Evolutionary conservation across 768 basidiomycete species (phyloP).

Genomic region (Tricholoma sp.): DNA sequence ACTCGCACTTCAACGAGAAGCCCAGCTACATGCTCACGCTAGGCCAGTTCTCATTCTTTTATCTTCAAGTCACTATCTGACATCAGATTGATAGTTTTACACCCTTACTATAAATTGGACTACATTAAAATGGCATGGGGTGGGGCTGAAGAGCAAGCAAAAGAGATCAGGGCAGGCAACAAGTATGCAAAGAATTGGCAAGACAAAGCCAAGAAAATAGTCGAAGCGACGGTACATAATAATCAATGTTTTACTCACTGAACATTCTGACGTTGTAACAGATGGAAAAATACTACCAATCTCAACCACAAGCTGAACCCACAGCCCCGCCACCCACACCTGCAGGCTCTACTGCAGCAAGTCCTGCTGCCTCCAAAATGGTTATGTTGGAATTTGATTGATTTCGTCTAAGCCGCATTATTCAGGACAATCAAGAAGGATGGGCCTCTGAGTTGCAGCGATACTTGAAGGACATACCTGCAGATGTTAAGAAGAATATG

Average conservation of each 20-base stretch:
- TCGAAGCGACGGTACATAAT: conserved; percentile 8
- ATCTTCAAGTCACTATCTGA: conserved; percentile 1
- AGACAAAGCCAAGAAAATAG: conserved; percentile 12
- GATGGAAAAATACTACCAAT: conserved; percentile 8
- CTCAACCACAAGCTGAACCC: neutral
- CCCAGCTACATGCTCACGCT: conserved; percentile 19
- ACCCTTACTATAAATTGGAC: conserved; percentile 25
- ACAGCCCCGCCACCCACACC: neutral
- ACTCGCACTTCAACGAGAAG: conserved; percentile 15
- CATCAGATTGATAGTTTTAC: conserved; percentile 16
- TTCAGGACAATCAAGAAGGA: neutral
- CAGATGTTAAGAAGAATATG: conserved; percentile 10
- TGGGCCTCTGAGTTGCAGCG: conserved; percentile 1
- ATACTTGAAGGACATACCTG: conserved; percentile 5
- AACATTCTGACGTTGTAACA: neutral
- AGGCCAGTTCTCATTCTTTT: conserved; percentile 11
- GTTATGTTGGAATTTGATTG: neutral
- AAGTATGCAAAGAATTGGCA: conserved; percentile 14
- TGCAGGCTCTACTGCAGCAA: neutral
- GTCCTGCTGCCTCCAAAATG: neutral
- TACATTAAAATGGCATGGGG: conserved; percentile 24
- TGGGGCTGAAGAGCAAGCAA: conserved; percentile 18
- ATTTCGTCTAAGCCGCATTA: neutral
- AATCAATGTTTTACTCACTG: neutral
- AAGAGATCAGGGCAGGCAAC: conserved; percentile 11